Evolutionary conservation across 192 early-diverging fungal species (phyloP), one percentile per base, ranked within the genome.

Genomic region (Glomus cerebriforme): DNA sequence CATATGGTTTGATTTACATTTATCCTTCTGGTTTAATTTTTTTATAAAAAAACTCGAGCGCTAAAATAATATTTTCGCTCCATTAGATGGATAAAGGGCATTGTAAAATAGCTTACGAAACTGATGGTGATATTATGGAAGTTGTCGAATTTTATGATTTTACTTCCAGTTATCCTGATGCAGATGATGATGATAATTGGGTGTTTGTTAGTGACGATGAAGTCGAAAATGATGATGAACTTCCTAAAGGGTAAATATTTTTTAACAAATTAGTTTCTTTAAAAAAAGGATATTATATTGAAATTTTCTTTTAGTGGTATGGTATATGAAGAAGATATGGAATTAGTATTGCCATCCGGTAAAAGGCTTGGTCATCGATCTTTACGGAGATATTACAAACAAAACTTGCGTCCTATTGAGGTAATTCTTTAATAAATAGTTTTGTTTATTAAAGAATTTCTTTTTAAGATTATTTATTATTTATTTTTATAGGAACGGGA

Each of bases 111-210:
- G 91, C 92, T n/a, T 98, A 98, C 81, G 96, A 98, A 71, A 91
- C 92, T 67, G 98, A 95, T 32, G 91, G 92, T 5, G 97, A 99
- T 79, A 90, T 92, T 72, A 86, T 93, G 78, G 98, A 98, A 82
- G 84, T 99, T 68, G 92, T 90, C 3, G 97, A 98, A 79, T 99
- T 93, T 86, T 99, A 99, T 85, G 96, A 98, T 85, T 99, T 97
- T 85, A 90, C 90, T 69, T 91, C 94, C 2, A 94, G 92, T 6
- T 97, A 96, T 80, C 92, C 94, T 15, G 92, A 92, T 70, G 82
- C 84, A 37, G 85, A 90, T 66, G 68, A 65, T 13, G 84, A 76
- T 12, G 88, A 86, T 60, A 77, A 77, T 8, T 87, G 88, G 43
- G 83, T 82, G 7, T 81, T 70, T 17, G 85, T 88, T 49, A 84